phyloP scores from a whole-genome alignment of 768 basidiomycete species.

The Lactarius indigo region DNA sequence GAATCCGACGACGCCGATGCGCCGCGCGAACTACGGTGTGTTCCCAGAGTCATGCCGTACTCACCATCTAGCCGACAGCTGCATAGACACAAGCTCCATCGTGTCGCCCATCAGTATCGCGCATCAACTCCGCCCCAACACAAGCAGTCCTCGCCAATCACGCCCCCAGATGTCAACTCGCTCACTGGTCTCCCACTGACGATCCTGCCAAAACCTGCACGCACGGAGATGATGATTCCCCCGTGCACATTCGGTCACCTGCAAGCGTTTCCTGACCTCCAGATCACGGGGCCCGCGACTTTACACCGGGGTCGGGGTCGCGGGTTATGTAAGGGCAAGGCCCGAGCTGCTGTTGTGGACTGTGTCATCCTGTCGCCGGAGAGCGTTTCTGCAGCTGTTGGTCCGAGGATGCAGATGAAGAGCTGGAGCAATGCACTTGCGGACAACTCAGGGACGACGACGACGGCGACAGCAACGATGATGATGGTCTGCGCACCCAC shows the following conservation, averaged over 20 bases:
- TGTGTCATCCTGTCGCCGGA: not conserved
- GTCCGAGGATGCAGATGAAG: constrained; percentile 1
- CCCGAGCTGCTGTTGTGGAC: not conserved
- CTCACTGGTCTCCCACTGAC: too few relatives aligned
- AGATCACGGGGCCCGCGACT: too few relatives aligned
- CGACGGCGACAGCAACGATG: not conserved
- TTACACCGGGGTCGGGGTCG: too few relatives aligned
- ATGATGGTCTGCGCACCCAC: not conserved
- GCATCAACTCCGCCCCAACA: too few relatives aligned
- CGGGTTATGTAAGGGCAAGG: too few relatives aligned
- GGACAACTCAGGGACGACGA: not conserved
- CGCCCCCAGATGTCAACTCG: too few relatives aligned
- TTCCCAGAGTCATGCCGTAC: not conserved
- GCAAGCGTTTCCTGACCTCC: too few relatives aligned
- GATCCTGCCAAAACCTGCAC: too few relatives aligned
- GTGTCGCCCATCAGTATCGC: not conserved
- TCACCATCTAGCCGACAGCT: not conserved
- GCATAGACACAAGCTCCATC: not conserved
- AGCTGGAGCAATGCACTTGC: constrained; percentile 14
- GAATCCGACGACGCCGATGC: not conserved
- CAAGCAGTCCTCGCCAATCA: too few relatives aligned
- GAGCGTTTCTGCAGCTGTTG: not conserved
- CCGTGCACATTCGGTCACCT: too few relatives aligned
- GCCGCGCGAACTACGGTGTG: not conserved
- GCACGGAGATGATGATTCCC: too few relatives aligned